A percentile compares a stretch with the other conserved stretches of the same genome.
Conservation (phyloP, 140 eudicot genomes). For the Bidens hawaiensis region DNA sequence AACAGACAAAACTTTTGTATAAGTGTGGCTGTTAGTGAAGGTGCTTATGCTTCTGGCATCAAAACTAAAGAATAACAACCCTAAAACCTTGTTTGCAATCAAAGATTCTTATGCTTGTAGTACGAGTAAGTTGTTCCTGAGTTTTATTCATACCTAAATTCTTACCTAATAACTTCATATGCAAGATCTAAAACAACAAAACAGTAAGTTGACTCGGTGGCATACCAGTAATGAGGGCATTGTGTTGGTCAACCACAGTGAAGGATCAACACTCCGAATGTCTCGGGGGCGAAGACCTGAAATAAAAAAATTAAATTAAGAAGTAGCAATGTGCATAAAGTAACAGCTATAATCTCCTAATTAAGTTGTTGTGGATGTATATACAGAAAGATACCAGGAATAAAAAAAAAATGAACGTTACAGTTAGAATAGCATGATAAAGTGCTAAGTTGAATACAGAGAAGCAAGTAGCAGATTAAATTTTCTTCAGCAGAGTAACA, state of each 20-base stretch:
- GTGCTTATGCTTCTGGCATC: background rate
- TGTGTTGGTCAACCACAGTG: conserved; percentile 96
- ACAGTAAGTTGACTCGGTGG: conserved; percentile 13
- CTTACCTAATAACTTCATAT: background rate
- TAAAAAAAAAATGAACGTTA: background rate
- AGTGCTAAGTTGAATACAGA: background rate
- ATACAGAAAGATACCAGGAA: background rate
- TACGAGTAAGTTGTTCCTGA: background rate
- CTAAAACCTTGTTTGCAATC: background rate
- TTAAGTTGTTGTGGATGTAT: background rate
- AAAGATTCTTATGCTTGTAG: background rate
- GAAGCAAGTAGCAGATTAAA: background rate
- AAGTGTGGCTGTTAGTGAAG: background rate
- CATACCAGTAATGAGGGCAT: conserved; percentile 95
- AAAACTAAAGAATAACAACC: background rate
- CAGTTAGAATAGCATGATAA: background rate
- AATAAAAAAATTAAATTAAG: conserved; percentile 2
- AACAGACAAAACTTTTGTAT: background rate
- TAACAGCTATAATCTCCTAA: background rate
- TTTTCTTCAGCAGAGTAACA: background rate
- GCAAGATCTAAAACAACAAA: conserved; percentile 5
- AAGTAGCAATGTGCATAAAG: conserved; percentile 11
- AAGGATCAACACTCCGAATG: conserved; percentile 96
- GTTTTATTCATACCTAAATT: background rate
- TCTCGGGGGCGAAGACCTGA: conserved; percentile 98